Base-by-base conservation (phyloP, 495 filamentous ascomycete genomes). In the Penicillium antarcticum region DNA sequence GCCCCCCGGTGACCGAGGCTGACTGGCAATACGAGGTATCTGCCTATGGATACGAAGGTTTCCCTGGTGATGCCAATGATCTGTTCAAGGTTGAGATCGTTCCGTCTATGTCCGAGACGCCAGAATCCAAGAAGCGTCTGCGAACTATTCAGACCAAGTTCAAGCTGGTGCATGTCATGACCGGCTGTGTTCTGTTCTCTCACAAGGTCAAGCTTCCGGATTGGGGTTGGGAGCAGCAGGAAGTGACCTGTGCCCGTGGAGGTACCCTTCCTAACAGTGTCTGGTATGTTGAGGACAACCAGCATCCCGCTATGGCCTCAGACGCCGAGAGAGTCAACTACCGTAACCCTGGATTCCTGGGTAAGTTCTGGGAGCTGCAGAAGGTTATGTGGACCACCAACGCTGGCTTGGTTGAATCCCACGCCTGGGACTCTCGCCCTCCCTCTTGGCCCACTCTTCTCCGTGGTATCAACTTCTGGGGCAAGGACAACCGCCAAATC, bases 331-430 rank as follows among this genome's bases (percentile, higher is more conserved):
- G 86, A 69, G 92, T 96, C 60, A 98, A 97, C 67, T 98, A 98
- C 66, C 79, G 81, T 51, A 87, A 96, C 58, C 94, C 94, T 16
- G 94, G 94, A 12, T 97, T 98, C 79, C 81, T 97, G 48, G 95
- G 92, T 48, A 98, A 97, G 65, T 98, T 98, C 75, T 96, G 89
- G 89, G 94, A 98, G 72, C 77, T 98, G n/a, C 92, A 98, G 68
- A 91, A 90, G 69, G 95, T 98, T 34, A 98, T 98, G 94, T 98
- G 94, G 94, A 88, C 81, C 53, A 97, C 95, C 12, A 98, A 98
- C 63, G 94, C 94, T 29, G 95, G 94, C 24, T 82, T 98, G 48
- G 88, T 95, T 24, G 94, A 97, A 65, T 95, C 91, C 34, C 94
- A 98, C 63, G 89, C 91, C 42, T 98, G 94, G 94, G 94, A 98